These are phyloP conservation scores for Ceratocystis variospora DNA, from an alignment of 2,329 filamentous ascomycete genomes.

Conservation along the genomic window DNA sequence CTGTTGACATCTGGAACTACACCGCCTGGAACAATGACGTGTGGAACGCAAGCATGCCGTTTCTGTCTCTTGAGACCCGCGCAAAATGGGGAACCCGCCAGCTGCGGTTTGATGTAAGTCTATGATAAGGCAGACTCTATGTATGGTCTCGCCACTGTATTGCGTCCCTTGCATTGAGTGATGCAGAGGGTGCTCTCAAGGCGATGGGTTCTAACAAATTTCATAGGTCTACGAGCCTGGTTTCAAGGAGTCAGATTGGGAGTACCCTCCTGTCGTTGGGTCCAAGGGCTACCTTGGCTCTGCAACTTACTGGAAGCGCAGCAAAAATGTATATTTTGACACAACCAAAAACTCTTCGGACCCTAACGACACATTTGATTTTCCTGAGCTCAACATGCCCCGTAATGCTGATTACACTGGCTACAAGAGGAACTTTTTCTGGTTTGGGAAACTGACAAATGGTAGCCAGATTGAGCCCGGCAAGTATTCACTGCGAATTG, in stretches of 20 bases:
- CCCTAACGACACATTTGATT: constrained; percentile 2
- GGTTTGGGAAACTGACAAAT: constrained; percentile 24
- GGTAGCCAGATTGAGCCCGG: constrained; percentile 24
- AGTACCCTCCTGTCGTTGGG: constrained; percentile 31
- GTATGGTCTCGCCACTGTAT: background rate
- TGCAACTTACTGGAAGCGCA: constrained; percentile 22
- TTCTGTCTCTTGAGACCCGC: constrained; percentile 9
- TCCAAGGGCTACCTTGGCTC: constrained; percentile 32
- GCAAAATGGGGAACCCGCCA: constrained; percentile 19
- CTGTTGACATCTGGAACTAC: background rate
- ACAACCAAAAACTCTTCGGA: background rate
- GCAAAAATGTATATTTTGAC: constrained; percentile 10
- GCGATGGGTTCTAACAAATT: background rate
- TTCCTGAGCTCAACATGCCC: constrained; percentile 15
- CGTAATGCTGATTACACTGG: constrained; percentile 29
- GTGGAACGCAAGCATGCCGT: constrained; percentile 14
- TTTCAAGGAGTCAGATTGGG: constrained; percentile 32
- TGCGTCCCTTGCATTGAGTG: background rate
- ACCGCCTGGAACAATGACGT: constrained; percentile 10
- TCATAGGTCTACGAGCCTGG: constrained; percentile 25
- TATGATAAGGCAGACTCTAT: background rate
- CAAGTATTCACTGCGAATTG: constrained; percentile 23
- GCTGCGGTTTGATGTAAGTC: constrained; percentile 19
- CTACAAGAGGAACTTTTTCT: constrained; percentile 18
- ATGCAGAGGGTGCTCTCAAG: background rate